Evolutionary conservation across 2,329 filamentous ascomycete species (phyloP).

Genomic region (Nemania sp.): DNA sequence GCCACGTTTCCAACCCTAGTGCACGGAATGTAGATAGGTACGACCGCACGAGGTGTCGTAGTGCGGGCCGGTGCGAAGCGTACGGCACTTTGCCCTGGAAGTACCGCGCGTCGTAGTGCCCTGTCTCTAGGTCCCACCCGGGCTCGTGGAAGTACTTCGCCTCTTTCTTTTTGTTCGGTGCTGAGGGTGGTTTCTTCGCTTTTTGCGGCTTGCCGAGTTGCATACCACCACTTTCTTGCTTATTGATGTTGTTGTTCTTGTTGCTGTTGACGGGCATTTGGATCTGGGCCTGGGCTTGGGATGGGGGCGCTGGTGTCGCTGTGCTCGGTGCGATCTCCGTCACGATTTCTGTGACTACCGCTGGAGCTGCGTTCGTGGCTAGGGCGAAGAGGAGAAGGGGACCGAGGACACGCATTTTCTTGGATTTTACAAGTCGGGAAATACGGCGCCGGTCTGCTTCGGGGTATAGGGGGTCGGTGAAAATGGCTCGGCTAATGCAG

Average conservation of each 20-base stretch:
- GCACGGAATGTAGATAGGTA: slow-evolving; percentile 70
- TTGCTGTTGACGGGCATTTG: background rate
- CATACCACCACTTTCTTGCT: too few species aligned
- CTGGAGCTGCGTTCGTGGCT: slow-evolving; percentile 3
- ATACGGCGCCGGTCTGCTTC: background rate
- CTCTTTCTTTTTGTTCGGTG: background rate
- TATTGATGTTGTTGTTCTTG: background rate
- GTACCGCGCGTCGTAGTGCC: slow-evolving; percentile 76
- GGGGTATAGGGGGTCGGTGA: background rate
- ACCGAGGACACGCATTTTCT: slow-evolving; percentile 10
- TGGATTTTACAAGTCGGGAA: background rate
- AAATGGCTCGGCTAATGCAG: background rate
- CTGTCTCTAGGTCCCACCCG: slow-evolving; percentile 60
- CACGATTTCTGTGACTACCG: slow-evolving; percentile 11
- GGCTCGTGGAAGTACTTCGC: slow-evolving; percentile 69
- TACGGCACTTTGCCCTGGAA: slow-evolving; percentile 67
- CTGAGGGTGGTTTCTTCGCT: background rate
- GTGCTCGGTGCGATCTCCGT: background rate
- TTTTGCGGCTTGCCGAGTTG: background rate
- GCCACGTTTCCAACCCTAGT: slow-evolving; percentile 76
- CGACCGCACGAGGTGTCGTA: slow-evolving; percentile 71
- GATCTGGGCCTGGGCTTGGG: background rate
- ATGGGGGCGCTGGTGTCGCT: background rate
- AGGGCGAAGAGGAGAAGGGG: slow-evolving; percentile 9
- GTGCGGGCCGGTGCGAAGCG: slow-evolving; percentile 65